A percentile compares a stretch with the other conserved stretches of the same genome.
phyloP scores from a whole-genome alignment of 169 alveolate genomes.

The Eimeria zaria region DNA sequence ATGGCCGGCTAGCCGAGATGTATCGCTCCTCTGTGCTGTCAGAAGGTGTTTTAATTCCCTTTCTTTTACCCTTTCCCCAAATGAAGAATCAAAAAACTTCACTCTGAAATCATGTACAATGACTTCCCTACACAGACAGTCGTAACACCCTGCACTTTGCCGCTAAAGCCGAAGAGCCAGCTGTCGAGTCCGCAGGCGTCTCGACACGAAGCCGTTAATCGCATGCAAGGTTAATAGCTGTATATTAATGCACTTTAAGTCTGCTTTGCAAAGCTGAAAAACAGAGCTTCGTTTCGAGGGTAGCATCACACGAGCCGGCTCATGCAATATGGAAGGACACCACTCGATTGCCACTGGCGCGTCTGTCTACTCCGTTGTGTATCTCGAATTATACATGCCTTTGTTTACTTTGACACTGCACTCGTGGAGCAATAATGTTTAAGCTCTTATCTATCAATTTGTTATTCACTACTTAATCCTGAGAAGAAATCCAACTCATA shows the following conservation, averaged over 20 bases:
- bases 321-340: not conserved
- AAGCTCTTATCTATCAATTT: not conserved
- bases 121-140: conserved; percentile 1
- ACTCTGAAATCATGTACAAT: not conserved
- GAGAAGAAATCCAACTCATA: not conserved
- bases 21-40: not conserved
- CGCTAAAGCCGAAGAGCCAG: not conserved
- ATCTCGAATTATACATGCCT: not conserved
- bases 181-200: not conserved
- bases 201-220: not conserved
- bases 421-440: not conserved
- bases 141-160: not conserved
- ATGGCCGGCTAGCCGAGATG: conserved; percentile 49
- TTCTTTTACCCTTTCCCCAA: not conserved
- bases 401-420: not conserved
- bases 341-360: not conserved
- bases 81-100: not conserved
- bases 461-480: not conserved
- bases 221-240: not conserved
- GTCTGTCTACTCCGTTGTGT: not conserved
- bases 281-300: not conserved
- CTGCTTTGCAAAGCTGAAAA: not conserved
- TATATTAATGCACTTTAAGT: not conserved
- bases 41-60: not conserved
- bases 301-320: not conserved